Base-by-base conservation (phyloP, 441 rosid genomes). In the Arabidopsis lyrata region DNA sequence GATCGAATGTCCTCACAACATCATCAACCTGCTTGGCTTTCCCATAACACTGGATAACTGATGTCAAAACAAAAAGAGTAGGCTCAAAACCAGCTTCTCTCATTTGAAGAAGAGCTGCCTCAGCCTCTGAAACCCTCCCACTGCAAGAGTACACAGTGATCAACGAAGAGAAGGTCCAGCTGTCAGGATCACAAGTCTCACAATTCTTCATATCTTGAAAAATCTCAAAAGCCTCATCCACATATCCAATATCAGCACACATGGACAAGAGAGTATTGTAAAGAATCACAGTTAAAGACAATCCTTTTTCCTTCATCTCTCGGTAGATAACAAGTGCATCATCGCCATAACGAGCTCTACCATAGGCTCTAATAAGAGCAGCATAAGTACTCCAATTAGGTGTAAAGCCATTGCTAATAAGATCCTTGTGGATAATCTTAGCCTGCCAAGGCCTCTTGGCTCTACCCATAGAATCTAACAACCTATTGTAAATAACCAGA, bases 391-490 rank as follows among this genome's bases (percentile, higher is more conserved):
- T 81, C 81, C 83, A 81, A 74, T 71, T 89, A 0, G 97, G 97
- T 2, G 78, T 74, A 75, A 86, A 66, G 22, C 94, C 96, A 74
- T 73, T 83, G 15, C 60, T 66, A 31, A 78, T 77, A 91, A 95
- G 83, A 74, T 92, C 97, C 56, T 78, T 83, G 77, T 87, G 81
- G 53, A 94, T 74, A 31, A 44, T 83, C 84, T 92, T 90, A 0
- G 85, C 97, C 81, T 86, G 95, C 95, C 97, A 94, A 2, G 99
- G 99, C 83, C 99, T 90, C 88, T 76, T 90, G 18, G 97, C 97
- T 82, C 88, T 87, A 63, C 97, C 97, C 99, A 95, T 90, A 1
- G 94, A 86, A 82, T 89, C 94, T 78, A 95, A 71, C 82, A 95
- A 68, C 71, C 87, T 87, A 81, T 90, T 95, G 74, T 85, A 92